These are phyloP conservation scores for Xylaria flabelliformis DNA, from an alignment of 495 filamentous ascomycete genomes.

Conservation along the genomic window DNA sequence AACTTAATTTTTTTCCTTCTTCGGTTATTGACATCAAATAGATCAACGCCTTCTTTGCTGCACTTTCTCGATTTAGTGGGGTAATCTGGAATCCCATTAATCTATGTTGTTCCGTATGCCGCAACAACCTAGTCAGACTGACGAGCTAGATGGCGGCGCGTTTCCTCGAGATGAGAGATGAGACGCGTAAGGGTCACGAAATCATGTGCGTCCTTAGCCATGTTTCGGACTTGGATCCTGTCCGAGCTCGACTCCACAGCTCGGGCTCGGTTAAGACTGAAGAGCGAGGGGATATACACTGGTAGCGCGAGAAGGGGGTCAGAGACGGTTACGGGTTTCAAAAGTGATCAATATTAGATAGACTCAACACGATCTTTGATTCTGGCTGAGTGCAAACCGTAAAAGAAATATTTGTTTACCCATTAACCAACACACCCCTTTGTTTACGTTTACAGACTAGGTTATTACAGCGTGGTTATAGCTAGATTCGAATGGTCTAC, in stretches of 20 bases:
- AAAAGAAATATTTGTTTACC: no score
- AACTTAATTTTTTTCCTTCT: not conserved
- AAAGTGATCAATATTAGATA: no score
- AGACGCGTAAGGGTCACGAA: conserved; percentile 10
- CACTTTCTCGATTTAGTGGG: not conserved
- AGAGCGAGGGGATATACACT: not conserved
- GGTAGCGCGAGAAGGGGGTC: no score
- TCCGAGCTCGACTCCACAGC: conserved; percentile 1
- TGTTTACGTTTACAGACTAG: not conserved
- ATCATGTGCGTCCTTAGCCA: conserved; percentile 3
- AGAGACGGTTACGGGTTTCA: no score
- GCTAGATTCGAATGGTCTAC: no score
- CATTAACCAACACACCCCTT: not conserved
- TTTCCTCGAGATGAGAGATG: no score
- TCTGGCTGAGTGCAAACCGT: no score
- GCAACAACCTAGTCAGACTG: not conserved
- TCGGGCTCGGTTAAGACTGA: conserved; percentile 10
- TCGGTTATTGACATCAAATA: not conserved
- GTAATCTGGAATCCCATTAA: not conserved
- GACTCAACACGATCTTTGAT: no score
- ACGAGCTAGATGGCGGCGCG: not conserved
- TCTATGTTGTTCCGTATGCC: conserved; percentile 8
- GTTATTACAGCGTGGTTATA: no score
- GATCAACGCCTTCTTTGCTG: not conserved
- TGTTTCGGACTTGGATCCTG: conserved; percentile 6